These are phyloP conservation scores for Quercus parvula DNA, from an alignment of 306 rosid genomes.

Conservation along the genomic window DNA sequence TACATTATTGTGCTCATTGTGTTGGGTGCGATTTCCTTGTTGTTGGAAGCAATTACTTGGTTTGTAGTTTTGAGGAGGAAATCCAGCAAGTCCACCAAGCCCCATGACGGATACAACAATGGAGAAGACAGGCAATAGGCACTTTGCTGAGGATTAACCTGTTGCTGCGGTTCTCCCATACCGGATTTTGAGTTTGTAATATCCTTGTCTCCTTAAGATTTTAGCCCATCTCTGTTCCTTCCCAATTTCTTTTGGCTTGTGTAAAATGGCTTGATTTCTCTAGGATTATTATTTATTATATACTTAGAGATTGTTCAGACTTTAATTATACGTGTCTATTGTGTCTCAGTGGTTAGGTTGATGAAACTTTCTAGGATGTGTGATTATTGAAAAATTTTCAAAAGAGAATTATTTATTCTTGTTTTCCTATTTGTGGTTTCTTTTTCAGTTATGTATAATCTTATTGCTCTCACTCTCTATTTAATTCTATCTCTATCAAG, in stretches of 20 bases:
- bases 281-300: conserved; percentile 14
- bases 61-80: conserved; percentile 57
- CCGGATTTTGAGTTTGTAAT: conserved; percentile 20
- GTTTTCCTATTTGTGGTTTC: background rate
- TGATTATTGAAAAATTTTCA: background rate
- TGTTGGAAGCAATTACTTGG: conserved; percentile 81
- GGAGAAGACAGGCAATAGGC: conserved; percentile 34
- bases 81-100: conserved; percentile 44
- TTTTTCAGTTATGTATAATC: background rate
- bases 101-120: conserved; percentile 46
- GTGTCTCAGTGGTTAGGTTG: background rate
- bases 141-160: background rate
- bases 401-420: background rate
- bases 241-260: background rate
- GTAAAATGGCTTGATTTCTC: conserved; percentile 32
- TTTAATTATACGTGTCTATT: background rate
- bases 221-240: background rate
- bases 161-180: background rate
- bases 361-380: conserved; percentile 1
- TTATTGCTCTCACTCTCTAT: background rate
- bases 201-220: conserved; percentile 5
- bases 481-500: background rate
- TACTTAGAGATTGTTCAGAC: conserved; percentile 2
- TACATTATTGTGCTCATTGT: conserved; percentile 37
- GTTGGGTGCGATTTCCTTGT: conserved; percentile 48